phyloP scores from a whole-genome alignment of 1,139 yeast genomes.

The Suhomyces coccinellae region DNA sequence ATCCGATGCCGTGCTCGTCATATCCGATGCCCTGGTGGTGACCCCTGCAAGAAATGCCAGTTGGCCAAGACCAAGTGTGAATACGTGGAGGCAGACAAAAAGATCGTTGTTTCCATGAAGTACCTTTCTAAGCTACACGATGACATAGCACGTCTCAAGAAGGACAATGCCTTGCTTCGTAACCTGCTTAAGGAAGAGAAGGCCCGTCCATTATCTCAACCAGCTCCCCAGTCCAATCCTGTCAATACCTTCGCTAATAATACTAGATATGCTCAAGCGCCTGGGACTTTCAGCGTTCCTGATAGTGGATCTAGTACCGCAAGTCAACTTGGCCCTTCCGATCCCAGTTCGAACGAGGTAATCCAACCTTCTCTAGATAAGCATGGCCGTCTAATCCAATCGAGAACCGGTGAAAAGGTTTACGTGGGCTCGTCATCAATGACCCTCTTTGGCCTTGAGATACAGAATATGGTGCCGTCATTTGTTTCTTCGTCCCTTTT shows the following conservation, averaged over 20 bases:
- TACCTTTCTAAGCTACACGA: conserved; percentile 70
- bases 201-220: conserved; percentile 13
- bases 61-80: conserved; percentile 64
- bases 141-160: conserved; percentile 54
- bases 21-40: conserved; percentile 79
- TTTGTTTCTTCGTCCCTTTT: conserved; percentile 22
- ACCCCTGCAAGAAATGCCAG: conserved; percentile 69
- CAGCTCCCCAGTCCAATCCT: not conserved
- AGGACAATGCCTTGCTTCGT: conserved; percentile 57
- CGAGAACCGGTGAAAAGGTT: conserved; percentile 71
- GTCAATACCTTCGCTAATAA: conserved; percentile 6
- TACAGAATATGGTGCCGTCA: conserved; percentile 58
- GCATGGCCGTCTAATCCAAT: conserved; percentile 67
- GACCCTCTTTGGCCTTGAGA: conserved; percentile 77
- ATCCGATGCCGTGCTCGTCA: conserved; percentile 74
- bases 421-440: conserved; percentile 80
- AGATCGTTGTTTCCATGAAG: conserved; percentile 74
- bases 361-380: conserved; percentile 69
- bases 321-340: not conserved
- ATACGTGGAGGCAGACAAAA: conserved; percentile 75
- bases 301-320: not conserved
- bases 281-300: not conserved
- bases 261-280: conserved; percentile 3
- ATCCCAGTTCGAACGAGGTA: conserved; percentile 34
- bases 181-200: conserved; percentile 39